These are phyloP conservation scores for Prosopis cineraria DNA, from an alignment of 306 rosid species.

Conservation along the genomic window DNA sequence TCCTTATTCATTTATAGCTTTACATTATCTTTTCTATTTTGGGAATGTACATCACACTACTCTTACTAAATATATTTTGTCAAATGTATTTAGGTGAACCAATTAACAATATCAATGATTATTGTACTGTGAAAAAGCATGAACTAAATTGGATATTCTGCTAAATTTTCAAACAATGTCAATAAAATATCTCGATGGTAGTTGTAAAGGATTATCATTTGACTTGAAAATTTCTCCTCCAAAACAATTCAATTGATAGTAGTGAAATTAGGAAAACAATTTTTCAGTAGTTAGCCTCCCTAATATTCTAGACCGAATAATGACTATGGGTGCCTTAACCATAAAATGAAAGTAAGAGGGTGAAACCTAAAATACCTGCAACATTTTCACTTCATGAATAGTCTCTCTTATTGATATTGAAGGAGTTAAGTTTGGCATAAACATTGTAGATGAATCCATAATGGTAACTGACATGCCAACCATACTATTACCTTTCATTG, in stretches of 20 bases:
- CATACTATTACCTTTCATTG: slow-evolving; percentile 46
- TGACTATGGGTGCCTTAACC: background rate
- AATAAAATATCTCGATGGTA: too few species aligned
- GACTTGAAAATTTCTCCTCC: background rate
- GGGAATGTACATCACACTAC: too few species aligned
- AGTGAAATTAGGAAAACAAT: background rate
- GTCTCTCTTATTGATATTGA: slow-evolving; percentile 74
- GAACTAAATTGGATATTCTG: too few species aligned
- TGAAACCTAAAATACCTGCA: slow-evolving; percentile 54
- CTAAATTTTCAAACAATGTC: too few species aligned
- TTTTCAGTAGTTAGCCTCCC: background rate
- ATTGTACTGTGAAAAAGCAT: too few species aligned
- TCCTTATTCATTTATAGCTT: too few species aligned
- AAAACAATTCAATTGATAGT: background rate
- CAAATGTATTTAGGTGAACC: too few species aligned
- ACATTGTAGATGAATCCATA: slow-evolving; percentile 82
- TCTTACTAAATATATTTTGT: too few species aligned
- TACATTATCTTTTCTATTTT: too few species aligned
- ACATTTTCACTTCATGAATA: slow-evolving; percentile 88
- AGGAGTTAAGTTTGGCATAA: slow-evolving; percentile 62
- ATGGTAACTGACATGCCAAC: slow-evolving; percentile 40
- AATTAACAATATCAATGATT: too few species aligned
- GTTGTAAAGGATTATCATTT: background rate
- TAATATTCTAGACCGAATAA: background rate
- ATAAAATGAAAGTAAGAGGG: background rate